These are phyloP conservation scores for Daldinia grandis DNA, from an alignment of 495 filamentous ascomycete species.

Conservation along the genomic window DNA sequence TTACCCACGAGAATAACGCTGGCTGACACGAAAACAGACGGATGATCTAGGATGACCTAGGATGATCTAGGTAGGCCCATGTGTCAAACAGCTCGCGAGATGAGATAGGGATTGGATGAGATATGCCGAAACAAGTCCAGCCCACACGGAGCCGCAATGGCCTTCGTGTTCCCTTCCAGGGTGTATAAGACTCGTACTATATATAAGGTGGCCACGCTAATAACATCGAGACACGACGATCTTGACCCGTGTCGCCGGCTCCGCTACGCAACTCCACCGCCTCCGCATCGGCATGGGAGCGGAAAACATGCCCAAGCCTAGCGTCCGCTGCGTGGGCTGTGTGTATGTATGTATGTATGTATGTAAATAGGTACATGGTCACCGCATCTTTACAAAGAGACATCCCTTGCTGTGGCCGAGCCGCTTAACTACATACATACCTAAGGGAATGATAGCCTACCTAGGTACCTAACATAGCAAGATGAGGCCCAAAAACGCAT, in stretches of 20 bases:
- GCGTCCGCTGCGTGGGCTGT: constrained; percentile 36
- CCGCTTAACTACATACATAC: too few relatives aligned
- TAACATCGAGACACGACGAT: constrained; percentile 42
- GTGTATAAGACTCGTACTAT: constrained; percentile 23
- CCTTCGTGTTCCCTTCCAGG: constrained; percentile 25
- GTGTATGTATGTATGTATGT: too few relatives aligned
- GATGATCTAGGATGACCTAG: too few relatives aligned
- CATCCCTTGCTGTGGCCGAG: too few relatives aligned
- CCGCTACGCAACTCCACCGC: constrained; percentile 34
- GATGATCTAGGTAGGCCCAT: background rate
- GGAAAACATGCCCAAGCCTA: constrained; percentile 16
- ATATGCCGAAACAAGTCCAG: constrained; percentile 19
- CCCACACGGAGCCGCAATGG: constrained; percentile 37
- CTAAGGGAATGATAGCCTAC: too few relatives aligned
- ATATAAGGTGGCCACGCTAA: constrained; percentile 31
- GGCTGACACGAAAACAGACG: constrained; percentile 1
- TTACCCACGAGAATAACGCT: constrained; percentile 3
- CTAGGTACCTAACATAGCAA: too few relatives aligned
- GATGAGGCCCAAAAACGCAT: constrained; percentile 13
- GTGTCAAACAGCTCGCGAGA: constrained; percentile 8
- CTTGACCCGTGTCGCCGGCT: constrained; percentile 36
- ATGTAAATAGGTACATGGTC: too few relatives aligned
- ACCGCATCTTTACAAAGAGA: too few relatives aligned
- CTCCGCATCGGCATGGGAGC: constrained; percentile 35
- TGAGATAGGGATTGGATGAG: constrained; percentile 19